Evolutionary conservation across 192 early-diverging fungal species (phyloP).

Genomic region (Entomortierella chlamydospora): DNA sequence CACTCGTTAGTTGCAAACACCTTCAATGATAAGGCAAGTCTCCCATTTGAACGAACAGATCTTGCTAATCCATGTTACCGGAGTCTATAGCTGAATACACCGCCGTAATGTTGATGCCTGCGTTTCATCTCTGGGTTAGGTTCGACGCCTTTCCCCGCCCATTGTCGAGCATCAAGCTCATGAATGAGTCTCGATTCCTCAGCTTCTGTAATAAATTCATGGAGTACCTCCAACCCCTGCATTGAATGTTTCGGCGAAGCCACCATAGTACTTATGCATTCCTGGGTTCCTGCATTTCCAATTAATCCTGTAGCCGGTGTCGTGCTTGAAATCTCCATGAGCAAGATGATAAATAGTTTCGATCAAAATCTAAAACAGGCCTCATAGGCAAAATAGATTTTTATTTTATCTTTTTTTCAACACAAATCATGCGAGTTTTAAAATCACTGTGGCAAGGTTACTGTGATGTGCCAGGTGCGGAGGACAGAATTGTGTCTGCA

Average conservation of each 20-base stretch:
- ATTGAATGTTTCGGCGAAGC: neutral
- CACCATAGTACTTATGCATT: neutral
- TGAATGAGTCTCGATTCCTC: conserved; percentile 63
- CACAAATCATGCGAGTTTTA: neutral
- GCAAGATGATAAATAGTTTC: neutral
- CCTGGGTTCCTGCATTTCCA: neutral
- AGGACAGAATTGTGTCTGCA: conserved; percentile 1
- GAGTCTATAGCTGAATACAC: conserved; percentile 71
- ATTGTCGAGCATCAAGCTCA: conserved; percentile 53
- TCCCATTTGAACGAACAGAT: too few relatives aligned
- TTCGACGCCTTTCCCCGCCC: conserved; percentile 68
- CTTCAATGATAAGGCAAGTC: too few relatives aligned
- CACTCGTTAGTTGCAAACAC: too few relatives aligned
- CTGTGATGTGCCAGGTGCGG: neutral
- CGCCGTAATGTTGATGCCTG: conserved; percentile 77
- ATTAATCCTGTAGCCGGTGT: neutral
- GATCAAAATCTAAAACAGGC: neutral
- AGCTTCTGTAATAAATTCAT: conserved; percentile 59
- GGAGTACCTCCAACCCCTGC: conserved; percentile 56
- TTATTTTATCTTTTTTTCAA: conserved; percentile 2
- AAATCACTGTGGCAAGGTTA: too few relatives aligned
- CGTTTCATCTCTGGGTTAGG: conserved; percentile 77
- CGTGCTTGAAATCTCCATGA: neutral
- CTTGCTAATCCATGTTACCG: conserved; percentile 47
- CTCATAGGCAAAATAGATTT: neutral